These are phyloP conservation scores for Coprinellus micaceus DNA, from an alignment of 768 basidiomycete species.

Conservation along the genomic window DNA sequence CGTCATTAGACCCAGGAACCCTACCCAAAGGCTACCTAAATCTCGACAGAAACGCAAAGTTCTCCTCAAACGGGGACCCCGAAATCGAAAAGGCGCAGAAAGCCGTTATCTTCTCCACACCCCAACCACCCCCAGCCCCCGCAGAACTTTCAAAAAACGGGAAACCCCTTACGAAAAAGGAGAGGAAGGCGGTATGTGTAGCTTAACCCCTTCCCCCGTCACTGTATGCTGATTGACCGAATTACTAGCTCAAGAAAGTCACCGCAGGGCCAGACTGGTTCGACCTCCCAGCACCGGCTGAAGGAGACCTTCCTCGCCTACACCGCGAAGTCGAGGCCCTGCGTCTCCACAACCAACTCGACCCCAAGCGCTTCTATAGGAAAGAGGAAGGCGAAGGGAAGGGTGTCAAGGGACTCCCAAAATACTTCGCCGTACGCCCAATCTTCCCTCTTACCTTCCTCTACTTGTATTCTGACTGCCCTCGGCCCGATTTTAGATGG, in stretches of 20 bases:
- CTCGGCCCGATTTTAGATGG: slow-evolving; percentile 74
- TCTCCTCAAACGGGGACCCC: slow-evolving; percentile 54
- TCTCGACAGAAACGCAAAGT: slow-evolving; percentile 43
- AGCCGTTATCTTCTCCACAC: slow-evolving; percentile 47
- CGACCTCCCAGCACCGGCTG: slow-evolving; percentile 78
- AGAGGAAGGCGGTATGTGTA: slow-evolving; percentile 58
- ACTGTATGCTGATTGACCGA: not conserved
- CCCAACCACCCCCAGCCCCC: slow-evolving; percentile 61
- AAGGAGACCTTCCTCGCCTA: slow-evolving; percentile 73
- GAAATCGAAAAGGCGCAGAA: slow-evolving; percentile 52
- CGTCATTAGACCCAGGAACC: slow-evolving; percentile 59
- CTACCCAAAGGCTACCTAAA: slow-evolving; percentile 66
- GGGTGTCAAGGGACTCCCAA: slow-evolving; percentile 80
- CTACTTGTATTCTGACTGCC: slow-evolving; percentile 9
- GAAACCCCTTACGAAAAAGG: slow-evolving; percentile 65
- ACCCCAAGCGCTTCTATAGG: slow-evolving; percentile 88
- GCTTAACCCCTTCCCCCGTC: not conserved
- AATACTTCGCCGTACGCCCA: slow-evolving; percentile 81
- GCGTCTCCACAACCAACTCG: slow-evolving; percentile 81
- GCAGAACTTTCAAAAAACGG: slow-evolving; percentile 58
- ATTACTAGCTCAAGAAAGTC: slow-evolving; percentile 56
- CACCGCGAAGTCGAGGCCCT: slow-evolving; percentile 86
- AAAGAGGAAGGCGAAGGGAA: slow-evolving; percentile 85
- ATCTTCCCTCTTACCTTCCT: slow-evolving; percentile 2
- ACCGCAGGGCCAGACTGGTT: slow-evolving; percentile 86